Evolutionary conservation across 805 yeast genomes (phyloP).

Genomic region (Candida multigemmis): DNA sequence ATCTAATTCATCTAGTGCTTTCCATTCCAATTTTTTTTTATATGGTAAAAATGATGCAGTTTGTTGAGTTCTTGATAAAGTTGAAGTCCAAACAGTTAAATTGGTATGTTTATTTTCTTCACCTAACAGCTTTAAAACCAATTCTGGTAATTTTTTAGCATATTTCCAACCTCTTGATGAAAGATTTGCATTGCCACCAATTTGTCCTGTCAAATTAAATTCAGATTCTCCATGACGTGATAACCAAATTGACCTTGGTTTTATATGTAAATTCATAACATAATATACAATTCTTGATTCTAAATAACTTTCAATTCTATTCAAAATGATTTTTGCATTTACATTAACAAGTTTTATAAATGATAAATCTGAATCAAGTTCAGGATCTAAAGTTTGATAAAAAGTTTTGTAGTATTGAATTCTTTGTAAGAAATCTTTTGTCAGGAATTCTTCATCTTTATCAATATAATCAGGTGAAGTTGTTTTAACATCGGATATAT

Average conservation of each 20-base stretch:
- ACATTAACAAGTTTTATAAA: constrained; percentile 85
- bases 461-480: constrained; percentile 76
- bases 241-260: constrained; percentile 87
- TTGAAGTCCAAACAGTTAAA: constrained; percentile 93
- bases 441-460: constrained; percentile 62
- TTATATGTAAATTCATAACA: constrained; percentile 90
- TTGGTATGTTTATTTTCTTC: constrained; percentile 40
- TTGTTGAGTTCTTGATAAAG: constrained; percentile 84
- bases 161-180: constrained; percentile 80
- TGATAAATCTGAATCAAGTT: constrained; percentile 55
- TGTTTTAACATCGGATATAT: constrained; percentile 78
- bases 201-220: constrained; percentile 86
- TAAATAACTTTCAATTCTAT: constrained; percentile 77
- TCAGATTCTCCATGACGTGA: constrained; percentile 94
- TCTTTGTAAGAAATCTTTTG: constrained; percentile 61
- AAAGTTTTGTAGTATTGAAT: constrained; percentile 64
- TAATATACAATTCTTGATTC: constrained; percentile 92
- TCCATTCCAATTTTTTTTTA: constrained; percentile 78
- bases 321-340: constrained; percentile 80
- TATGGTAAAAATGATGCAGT: constrained; percentile 79
- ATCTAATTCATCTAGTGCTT: constrained; percentile 92
- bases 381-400: constrained; percentile 67
- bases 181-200: constrained; percentile 89
- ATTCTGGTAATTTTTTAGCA: constrained; percentile 69
- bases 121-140: constrained; percentile 60